Percentiles rank a stretch among this genome's conserved stretches.
Evolutionary conservation across 768 basidiomycete species (phyloP).

Genomic region (Agrocybe praecox): DNA sequence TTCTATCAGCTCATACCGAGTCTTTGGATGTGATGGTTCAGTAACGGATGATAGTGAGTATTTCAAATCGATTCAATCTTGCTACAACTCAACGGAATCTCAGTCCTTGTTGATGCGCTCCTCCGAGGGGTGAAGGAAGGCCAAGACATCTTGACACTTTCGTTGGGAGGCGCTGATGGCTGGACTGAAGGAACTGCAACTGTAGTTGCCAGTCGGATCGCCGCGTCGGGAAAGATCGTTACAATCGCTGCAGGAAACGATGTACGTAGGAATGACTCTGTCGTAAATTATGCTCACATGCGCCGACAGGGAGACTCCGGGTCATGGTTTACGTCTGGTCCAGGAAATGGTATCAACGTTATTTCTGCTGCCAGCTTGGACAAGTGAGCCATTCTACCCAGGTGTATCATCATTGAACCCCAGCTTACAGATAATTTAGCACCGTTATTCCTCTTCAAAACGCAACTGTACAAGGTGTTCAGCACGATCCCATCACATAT

Average conservation of each 20-base stretch:
- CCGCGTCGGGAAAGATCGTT: constrained; percentile 58
- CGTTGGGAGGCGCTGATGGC: constrained; percentile 62
- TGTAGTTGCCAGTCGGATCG: constrained; percentile 62
- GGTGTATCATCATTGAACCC: not conserved
- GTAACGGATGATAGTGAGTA: constrained; percentile 54
- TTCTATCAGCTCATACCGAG: constrained; percentile 52
- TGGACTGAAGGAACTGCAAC: constrained; percentile 61
- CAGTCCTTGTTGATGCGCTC: constrained; percentile 49
- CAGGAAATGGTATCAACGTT: constrained; percentile 57
- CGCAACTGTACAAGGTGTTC: constrained; percentile 51
- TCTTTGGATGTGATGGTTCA: constrained; percentile 61
- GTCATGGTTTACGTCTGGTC: constrained; percentile 59
- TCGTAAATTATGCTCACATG: not conserved
- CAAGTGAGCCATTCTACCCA: constrained; percentile 34
- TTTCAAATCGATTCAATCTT: not conserved
- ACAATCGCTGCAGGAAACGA: constrained; percentile 65
- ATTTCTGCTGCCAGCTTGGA: constrained; percentile 59
- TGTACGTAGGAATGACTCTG: constrained; percentile 19
- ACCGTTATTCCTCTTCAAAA: constrained; percentile 60
- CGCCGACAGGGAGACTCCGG: constrained; percentile 50
- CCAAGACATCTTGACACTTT: constrained; percentile 65
- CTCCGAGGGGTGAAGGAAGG: constrained; percentile 53
- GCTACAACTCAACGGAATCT: not conserved
- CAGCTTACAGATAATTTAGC: constrained; percentile 24
- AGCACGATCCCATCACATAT: constrained; percentile 55